Evolutionary conservation across 148 eudicot species (phyloP), one percentile per base, ranked within the genome.

Genomic region (Limonium bicolor): DNA sequence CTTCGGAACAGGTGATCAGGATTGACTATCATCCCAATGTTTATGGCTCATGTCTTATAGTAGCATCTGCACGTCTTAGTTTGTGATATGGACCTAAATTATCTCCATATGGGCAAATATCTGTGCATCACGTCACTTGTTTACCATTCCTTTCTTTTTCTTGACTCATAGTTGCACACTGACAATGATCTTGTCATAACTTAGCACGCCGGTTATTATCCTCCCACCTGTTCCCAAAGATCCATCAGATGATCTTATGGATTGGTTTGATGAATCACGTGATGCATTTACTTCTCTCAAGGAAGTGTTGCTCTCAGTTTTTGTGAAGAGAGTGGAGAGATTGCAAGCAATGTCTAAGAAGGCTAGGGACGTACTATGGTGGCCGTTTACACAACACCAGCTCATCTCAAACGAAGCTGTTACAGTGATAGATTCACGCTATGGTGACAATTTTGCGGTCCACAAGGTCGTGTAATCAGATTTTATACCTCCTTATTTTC

Each of bases 351-450:
- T 85, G 86, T 71, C 73, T 52, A 74, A 76, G 66, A 78, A 63
- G 66, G 94, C 95, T 39, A 65, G 67, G 46, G 80, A 81, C 8
- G 52, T 76, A 35, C 50, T 92, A 16, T 92, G 99, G 99, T 92
- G 99, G 99, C 99, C 99, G 34, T 92, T 85, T 67, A 92, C 99
- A 24, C 99, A 92, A 49, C 99, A 92, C 56, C 73, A 70, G 60
- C 77, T 92, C 60, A 86, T 92, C 51, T 70, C 94, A 3, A 64
- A 67, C 45, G 86, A 71, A 53, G 73, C 63, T 18, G 61, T 85
- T 52, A 84, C 95, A 27, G 94, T 92, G 14, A 85, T 92, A 37
- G 99, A 92, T 74, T 92, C 95, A 21, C 95, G 99, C 7, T 82
- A 71, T 42, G 99, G 99, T 31, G 99, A 85, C 65, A 68, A 71